Percentiles rank a stretch among this genome's conserved stretches.
These are phyloP conservation scores for Sedum album DNA, from an alignment of 164 flowering plant species.

Conservation along the genomic window DNA sequence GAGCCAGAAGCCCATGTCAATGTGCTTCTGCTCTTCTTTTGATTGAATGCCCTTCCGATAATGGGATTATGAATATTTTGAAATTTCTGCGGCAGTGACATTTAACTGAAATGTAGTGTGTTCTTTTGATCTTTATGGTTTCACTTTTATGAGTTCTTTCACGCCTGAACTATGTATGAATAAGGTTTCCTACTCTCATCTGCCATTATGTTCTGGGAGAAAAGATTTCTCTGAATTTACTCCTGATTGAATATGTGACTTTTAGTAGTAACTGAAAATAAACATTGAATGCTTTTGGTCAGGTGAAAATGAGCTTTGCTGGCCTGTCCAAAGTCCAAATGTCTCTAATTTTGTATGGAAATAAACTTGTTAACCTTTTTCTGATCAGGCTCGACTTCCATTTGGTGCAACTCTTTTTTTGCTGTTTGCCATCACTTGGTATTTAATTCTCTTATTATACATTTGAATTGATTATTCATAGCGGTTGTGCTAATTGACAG, in stretches of 20 bases:
- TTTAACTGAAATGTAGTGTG: neutral
- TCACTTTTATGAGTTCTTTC: too few species aligned
- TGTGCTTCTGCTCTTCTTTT: too few species aligned
- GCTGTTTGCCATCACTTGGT: slow-evolving; percentile 91
- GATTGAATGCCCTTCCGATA: too few species aligned
- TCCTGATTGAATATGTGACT: neutral
- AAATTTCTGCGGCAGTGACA: too few species aligned
- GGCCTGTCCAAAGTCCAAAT: neutral
- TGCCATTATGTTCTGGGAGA: neutral
- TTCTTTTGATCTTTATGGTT: neutral
- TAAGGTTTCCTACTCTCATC: neutral
- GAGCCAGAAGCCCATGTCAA: too few species aligned
- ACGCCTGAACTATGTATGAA: neutral
- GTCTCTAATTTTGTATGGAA: neutral
- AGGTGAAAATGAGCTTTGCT: neutral
- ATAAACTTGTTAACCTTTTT: slow-evolving; percentile 6
- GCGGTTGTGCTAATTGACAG: neutral
- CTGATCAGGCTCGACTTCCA: slow-evolving; percentile 80
- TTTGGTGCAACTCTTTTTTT: slow-evolving; percentile 81
- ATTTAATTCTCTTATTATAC: slow-evolving; percentile 10
- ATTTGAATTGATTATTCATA: neutral
- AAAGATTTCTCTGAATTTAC: slow-evolving; percentile 9
- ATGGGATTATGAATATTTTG: too few species aligned
- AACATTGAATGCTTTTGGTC: neutral
- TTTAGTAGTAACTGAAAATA: neutral